A percentile compares a stretch with the other conserved stretches of the same genome.
Conservation (phyloP, 352 stramenopile genomes). For the Phytophthora pluvialis region DNA sequence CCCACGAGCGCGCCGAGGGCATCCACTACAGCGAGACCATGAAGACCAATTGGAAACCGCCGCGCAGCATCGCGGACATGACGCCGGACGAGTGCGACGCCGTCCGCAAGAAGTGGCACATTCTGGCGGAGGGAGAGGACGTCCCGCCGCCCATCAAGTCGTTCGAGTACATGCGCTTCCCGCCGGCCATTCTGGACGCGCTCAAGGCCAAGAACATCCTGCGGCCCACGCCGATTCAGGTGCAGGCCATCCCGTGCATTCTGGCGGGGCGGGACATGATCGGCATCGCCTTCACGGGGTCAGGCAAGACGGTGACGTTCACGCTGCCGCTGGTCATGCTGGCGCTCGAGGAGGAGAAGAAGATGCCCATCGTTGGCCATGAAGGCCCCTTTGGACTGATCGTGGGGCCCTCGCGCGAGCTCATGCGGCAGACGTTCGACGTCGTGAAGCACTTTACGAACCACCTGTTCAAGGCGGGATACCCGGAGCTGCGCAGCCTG, state of each 20-base stretch:
- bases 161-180: slow-evolving; percentile 98
- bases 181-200: slow-evolving; percentile 90
- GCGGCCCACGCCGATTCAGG: slow-evolving; percentile 98
- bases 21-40: slow-evolving; percentile 92
- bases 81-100: slow-evolving; percentile 88
- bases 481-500: slow-evolving; percentile 89
- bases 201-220: slow-evolving; percentile 97
- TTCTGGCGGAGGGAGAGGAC: slow-evolving; percentile 96
- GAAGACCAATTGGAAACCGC: slow-evolving; percentile 92
- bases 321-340: slow-evolving; percentile 97
- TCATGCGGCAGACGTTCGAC: slow-evolving; percentile 98
- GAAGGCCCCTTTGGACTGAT: slow-evolving; percentile 98
- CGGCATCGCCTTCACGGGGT: slow-evolving; percentile 99
- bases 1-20: slow-evolving; percentile 92
- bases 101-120: slow-evolving; percentile 98
- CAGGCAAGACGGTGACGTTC: slow-evolving; percentile 99
- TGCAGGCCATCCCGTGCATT: slow-evolving; percentile 97
- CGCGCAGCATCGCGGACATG: slow-evolving; percentile 87
- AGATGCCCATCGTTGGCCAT: slow-evolving; percentile 91
- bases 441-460: slow-evolving; percentile 95
- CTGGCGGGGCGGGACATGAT: slow-evolving; percentile 98
- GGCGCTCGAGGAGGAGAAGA: slow-evolving; percentile 96
- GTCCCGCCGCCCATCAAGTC: slow-evolving; percentile 96
- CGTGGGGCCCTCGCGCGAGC: slow-evolving; percentile 96
- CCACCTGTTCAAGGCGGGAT: slow-evolving; percentile 70